Percentiles rank a stretch among this genome's conserved stretches.
phyloP scores from a whole-genome alignment of 495 filamentous ascomycete species.

The Penicillium cosmopolitanum region DNA sequence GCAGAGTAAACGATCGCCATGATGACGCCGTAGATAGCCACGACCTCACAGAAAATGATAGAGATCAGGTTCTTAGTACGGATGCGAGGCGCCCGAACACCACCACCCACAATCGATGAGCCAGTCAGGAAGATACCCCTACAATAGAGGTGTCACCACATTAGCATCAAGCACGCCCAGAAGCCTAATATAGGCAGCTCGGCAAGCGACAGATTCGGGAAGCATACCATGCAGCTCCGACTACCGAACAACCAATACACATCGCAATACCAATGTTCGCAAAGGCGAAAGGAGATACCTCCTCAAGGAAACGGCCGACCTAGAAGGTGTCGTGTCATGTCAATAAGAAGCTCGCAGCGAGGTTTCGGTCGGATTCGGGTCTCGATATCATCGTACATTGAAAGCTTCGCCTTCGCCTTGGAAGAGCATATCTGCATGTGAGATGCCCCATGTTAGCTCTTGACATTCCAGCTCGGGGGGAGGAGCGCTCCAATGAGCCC shows the following conservation, averaged over 20 bases:
- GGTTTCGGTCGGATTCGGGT: slow-evolving; percentile 1
- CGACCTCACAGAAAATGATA: slow-evolving; percentile 99
- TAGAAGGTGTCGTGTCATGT: slow-evolving; percentile 39
- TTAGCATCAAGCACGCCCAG: slow-evolving; percentile 26
- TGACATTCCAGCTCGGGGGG: slow-evolving; percentile 16
- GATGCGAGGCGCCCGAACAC: slow-evolving; percentile 94
- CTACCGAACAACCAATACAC: slow-evolving; percentile 93
- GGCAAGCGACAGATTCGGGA: slow-evolving; percentile 1
- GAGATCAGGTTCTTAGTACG: slow-evolving; percentile 99
- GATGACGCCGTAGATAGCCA: slow-evolving; percentile 99
- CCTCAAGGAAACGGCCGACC: slow-evolving; percentile 94
- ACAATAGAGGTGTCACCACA: slow-evolving; percentile 18
- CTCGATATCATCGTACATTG: slow-evolving; percentile 66
- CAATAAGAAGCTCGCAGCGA: slow-evolving; percentile 15
- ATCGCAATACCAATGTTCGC: slow-evolving; percentile 88
- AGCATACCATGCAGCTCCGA: slow-evolving; percentile 92
- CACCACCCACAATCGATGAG: slow-evolving; percentile 96
- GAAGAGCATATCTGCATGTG: slow-evolving; percentile 87
- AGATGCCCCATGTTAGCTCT: slow-evolving; percentile 40
- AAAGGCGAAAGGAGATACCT: slow-evolving; percentile 92
- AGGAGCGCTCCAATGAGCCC: slow-evolving; percentile 10
- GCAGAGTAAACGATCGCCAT: slow-evolving; percentile 98
- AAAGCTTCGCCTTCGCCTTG: slow-evolving; percentile 94
- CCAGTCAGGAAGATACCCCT: slow-evolving; percentile 99
- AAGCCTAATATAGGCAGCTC: not conserved